Conservation (phyloP, 192 early-diverging fungal species). For the Mortierella alpina region DNA sequence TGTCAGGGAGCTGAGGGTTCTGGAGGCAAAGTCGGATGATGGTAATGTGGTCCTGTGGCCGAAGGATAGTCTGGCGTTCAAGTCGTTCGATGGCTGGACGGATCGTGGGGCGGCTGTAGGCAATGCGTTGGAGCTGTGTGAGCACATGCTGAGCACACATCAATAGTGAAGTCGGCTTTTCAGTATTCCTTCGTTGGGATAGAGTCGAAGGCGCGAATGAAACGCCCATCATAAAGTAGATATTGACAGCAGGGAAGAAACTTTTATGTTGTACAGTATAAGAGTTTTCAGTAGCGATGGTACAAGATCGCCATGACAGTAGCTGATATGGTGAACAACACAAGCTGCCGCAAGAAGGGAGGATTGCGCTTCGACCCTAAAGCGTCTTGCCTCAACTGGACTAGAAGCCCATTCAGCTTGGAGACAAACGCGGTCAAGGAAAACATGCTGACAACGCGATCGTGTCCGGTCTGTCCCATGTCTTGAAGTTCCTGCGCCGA, state of each 20-base stretch:
- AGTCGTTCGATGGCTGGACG: conserved; percentile 44
- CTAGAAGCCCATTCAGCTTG: conserved; percentile 74
- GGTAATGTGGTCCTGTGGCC: conserved; percentile 48
- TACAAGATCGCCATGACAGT: conserved; percentile 10
- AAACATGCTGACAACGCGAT: conserved; percentile 71
- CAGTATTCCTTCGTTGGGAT: background rate
- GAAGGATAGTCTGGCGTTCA: conserved; percentile 50
- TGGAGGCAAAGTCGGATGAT: conserved; percentile 30
- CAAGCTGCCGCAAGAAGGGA: background rate
- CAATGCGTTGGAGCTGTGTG: conserved; percentile 45
- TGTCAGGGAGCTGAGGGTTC: conserved; percentile 23
- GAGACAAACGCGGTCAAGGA: conserved; percentile 72
- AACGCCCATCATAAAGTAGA: background rate
- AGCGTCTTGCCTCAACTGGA: conserved; percentile 30
- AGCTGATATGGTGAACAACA: conserved; percentile 7
- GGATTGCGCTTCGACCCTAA: conserved; percentile 14
- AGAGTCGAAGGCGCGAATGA: too few species aligned
- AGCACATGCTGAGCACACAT: conserved; percentile 19
- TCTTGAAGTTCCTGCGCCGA: conserved; percentile 44
- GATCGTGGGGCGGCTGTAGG: conserved; percentile 40
- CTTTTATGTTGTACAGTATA: conserved; percentile 11
- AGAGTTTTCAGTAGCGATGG: too few species aligned
- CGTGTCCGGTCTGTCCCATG: conserved; percentile 78
- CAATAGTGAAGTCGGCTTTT: too few species aligned
- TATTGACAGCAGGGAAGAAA: background rate